Percentiles rank a stretch among this genome's conserved stretches.
Evolutionary conservation across 1,284 basidiomycete genomes (phyloP).

Genomic region (Trichosporon sp.): DNA sequence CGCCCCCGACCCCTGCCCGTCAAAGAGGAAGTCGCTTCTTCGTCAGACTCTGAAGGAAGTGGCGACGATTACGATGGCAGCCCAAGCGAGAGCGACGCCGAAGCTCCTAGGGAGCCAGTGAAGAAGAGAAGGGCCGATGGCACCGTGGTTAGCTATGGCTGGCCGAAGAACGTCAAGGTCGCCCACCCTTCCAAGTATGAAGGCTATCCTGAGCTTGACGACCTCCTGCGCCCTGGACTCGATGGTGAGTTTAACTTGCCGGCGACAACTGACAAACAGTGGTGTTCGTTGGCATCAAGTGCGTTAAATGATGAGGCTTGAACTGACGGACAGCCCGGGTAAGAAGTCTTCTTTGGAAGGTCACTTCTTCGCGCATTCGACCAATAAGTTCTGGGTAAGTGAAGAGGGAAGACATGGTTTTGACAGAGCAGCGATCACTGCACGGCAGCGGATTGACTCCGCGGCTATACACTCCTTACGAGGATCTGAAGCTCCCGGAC

Average conservation of each 20-base stretch:
- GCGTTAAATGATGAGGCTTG: constrained; percentile 30
- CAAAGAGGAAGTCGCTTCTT: constrained; percentile 6
- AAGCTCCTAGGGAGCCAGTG: background rate
- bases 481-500: constrained; percentile 45
- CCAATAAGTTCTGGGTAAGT: constrained; percentile 62
- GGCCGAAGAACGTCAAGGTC: constrained; percentile 10
- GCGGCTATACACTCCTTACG: constrained; percentile 48
- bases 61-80: constrained; percentile 7
- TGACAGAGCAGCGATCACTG: background rate
- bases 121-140: background rate
- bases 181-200: constrained; percentile 10
- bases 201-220: constrained; percentile 12
- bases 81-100: constrained; percentile 3
- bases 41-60: constrained; percentile 2
- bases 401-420: constrained; percentile 56
- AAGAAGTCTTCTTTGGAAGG: constrained; percentile 65
- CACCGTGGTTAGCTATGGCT: background rate
- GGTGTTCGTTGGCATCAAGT: constrained; percentile 71
- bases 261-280: constrained; percentile 54
- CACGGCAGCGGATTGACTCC: constrained; percentile 61
- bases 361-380: constrained; percentile 71
- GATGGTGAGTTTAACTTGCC: constrained; percentile 8
- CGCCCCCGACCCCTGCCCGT: background rate
- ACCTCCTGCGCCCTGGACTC: constrained; percentile 10
- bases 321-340: constrained; percentile 60